Evolutionary conservation across 768 basidiomycete species (phyloP).

Genomic region (Mycena leptocephala): DNA sequence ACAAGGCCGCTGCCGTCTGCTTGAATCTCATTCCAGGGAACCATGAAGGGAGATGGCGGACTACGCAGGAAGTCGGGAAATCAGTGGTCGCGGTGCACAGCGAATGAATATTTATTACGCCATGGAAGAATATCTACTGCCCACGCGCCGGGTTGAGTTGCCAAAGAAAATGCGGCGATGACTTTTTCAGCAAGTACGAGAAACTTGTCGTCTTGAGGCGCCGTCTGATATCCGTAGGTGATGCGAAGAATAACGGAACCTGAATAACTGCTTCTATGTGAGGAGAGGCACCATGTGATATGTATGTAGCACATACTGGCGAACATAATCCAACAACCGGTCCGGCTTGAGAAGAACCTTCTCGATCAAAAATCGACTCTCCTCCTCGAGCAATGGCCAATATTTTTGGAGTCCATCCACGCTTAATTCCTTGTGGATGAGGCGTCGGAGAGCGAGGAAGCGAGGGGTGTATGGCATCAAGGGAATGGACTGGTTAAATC

Average conservation of each 20-base stretch:
- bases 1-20: slow-evolving; percentile 7
- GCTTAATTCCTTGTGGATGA: slow-evolving; percentile 17
- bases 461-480: slow-evolving; percentile 14
- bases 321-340: slow-evolving; percentile 2
- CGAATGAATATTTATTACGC: neutral
- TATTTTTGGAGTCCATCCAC: slow-evolving; percentile 1
- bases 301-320: slow-evolving; percentile 19
- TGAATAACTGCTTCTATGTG: neutral
- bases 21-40: slow-evolving; percentile 43
- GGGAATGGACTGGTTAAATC: neutral
- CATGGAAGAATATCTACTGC: slow-evolving; percentile 36
- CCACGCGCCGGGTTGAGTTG: slow-evolving; percentile 39
- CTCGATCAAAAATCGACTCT: slow-evolving; percentile 17
- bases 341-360: neutral
- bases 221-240: slow-evolving; percentile 38
- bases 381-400: slow-evolving; percentile 24
- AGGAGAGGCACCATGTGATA: neutral
- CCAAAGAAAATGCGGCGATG: slow-evolving; percentile 41
- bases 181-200: slow-evolving; percentile 41
- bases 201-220: slow-evolving; percentile 32
- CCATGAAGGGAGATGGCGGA: slow-evolving; percentile 46
- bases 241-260: slow-evolving; percentile 39
- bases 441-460: slow-evolving; percentile 12
- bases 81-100: neutral
- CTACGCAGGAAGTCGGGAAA: slow-evolving; percentile 13